Evolutionary conservation across 2,329 filamentous ascomycete genomes (phyloP), one percentile per base, ranked within the genome.

Genomic region (Penicillium griseofulvum): DNA sequence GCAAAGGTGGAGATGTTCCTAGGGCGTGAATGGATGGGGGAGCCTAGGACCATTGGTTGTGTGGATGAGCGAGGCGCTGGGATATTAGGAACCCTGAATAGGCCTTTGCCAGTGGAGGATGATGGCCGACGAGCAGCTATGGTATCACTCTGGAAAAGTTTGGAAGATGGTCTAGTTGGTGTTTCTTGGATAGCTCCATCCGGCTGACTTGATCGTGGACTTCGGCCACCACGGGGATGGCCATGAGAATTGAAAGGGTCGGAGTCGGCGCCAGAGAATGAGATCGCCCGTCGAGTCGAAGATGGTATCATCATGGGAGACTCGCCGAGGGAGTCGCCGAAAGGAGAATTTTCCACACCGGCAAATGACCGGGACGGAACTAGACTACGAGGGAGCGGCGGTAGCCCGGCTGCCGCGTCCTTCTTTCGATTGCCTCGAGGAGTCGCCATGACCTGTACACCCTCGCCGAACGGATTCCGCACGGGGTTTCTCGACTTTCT

Each of bases 381-480:
- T 6, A 68, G 50, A 39, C 56, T 66, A 37, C 59, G 64, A 41
- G 68, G 65, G 14, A 71, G 41, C 31, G 68, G 61, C 1, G 68
- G 67, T 38, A 73, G 50, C 6, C 65, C 67, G 9, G 58, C 53
- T 16, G 58, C 55, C 4, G 60, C 56, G 43, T 75, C 68, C 52
- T 64, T 72, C 62, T 68, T 71, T 29, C 73, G 69, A 46, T 68
- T 67, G 9, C 69, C 69, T 50, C 70, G 75, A 5, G 78, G 78
- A 5, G 78, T 81, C 17, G 77, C 78, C 65, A 77, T 78, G 52
- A 80, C 78, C 62, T 80, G 78, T 22, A 80, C 74, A 8, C 74
- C 71, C 59, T 77, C 72, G 11, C 71, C 73, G 10, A 71, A 61
- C 2, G 72, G 71, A 57, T 76, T 76, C 3, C 74, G 71, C 4